Conservation (phyloP, 2,329 filamentous ascomycete species). For the Hirsutella rhossiliensis region DNA sequence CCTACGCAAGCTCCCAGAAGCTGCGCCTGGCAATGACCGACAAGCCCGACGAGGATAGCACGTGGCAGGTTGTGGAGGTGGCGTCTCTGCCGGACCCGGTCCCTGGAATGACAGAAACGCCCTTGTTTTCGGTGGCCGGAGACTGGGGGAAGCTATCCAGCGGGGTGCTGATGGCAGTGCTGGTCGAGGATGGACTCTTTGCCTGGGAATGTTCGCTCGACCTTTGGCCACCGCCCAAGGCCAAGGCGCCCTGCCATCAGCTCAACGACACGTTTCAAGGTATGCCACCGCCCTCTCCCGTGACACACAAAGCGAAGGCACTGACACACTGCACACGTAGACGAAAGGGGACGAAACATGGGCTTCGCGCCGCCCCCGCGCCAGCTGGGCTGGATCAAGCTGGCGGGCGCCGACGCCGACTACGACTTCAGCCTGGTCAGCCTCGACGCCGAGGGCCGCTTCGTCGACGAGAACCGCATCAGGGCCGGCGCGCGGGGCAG, state of each 20-base stretch:
- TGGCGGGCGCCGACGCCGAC: neutral
- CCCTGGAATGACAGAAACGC: slow-evolving; percentile 5
- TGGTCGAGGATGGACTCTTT: slow-evolving; percentile 5
- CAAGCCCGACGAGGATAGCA: slow-evolving; percentile 2
- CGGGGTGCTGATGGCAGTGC: slow-evolving; percentile 7
- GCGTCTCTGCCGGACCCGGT: slow-evolving; percentile 3
- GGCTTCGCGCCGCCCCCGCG: slow-evolving; percentile 1
- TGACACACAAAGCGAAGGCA: neutral
- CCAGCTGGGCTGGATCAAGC: slow-evolving; percentile 9
- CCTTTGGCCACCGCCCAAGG: slow-evolving; percentile 4
- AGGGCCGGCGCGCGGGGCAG: slow-evolving; percentile 1
- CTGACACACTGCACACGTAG: slow-evolving; percentile 3
- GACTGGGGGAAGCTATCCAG: slow-evolving; percentile 5
- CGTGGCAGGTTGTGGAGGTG: slow-evolving; percentile 7
- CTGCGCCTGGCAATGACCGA: slow-evolving; percentile 8
- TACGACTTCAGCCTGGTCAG: slow-evolving; percentile 9
- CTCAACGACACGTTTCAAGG: slow-evolving; percentile 5
- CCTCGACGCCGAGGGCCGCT: slow-evolving; percentile 2
- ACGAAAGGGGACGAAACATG: slow-evolving; percentile 4
- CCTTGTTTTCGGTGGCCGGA: slow-evolving; percentile 9
- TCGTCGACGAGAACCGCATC: slow-evolving; percentile 8
- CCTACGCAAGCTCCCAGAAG: slow-evolving; percentile 7
- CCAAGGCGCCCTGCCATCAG: slow-evolving; percentile 6
- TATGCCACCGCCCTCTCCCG: neutral
- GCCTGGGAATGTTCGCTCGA: slow-evolving; percentile 10